Evolutionary conservation across 371 early-diverging fungal species (phyloP).

Genomic region (Mucor ambiguus): DNA sequence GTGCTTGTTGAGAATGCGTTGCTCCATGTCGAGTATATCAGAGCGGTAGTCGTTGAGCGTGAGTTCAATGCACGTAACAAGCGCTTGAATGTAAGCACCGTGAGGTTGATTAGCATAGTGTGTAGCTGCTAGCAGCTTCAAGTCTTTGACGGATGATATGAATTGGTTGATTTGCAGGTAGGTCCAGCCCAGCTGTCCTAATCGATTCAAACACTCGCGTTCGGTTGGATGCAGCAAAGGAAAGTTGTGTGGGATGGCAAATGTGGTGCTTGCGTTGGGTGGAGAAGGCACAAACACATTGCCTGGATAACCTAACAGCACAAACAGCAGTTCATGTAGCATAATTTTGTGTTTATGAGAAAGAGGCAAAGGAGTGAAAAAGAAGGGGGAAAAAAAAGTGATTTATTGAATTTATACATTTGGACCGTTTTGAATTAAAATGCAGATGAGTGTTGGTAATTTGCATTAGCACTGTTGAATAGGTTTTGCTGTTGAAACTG

Average conservation of each 20-base stretch:
- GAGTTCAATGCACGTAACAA: constrained; percentile 54
- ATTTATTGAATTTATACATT: background rate
- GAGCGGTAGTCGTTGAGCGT: constrained; percentile 58
- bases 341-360: constrained; percentile 28
- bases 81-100: constrained; percentile 56
- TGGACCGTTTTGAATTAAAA: background rate
- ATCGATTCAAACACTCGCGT: constrained; percentile 62
- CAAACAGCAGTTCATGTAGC: constrained; percentile 81
- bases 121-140: constrained; percentile 6
- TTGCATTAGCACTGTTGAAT: background rate
- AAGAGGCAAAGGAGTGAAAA: background rate
- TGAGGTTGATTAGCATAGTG: constrained; percentile 3
- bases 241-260: constrained; percentile 60
- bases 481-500: background rate
- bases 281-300: constrained; percentile 69
- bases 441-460: background rate
- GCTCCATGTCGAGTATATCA: constrained; percentile 61
- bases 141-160: constrained; percentile 25
- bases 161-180: constrained; percentile 52
- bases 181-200: constrained; percentile 68
- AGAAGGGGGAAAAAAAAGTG: background rate
- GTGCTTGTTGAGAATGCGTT: constrained; percentile 47
- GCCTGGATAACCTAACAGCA: constrained; percentile 69
- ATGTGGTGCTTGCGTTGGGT: constrained; percentile 48
- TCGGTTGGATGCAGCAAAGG: constrained; percentile 72